Percentiles rank a stretch among this genome's conserved stretches.
These are phyloP conservation scores for Cystofilobasidium macerans DNA, from an alignment of 768 basidiomycete genomes.

Conservation along the genomic window DNA sequence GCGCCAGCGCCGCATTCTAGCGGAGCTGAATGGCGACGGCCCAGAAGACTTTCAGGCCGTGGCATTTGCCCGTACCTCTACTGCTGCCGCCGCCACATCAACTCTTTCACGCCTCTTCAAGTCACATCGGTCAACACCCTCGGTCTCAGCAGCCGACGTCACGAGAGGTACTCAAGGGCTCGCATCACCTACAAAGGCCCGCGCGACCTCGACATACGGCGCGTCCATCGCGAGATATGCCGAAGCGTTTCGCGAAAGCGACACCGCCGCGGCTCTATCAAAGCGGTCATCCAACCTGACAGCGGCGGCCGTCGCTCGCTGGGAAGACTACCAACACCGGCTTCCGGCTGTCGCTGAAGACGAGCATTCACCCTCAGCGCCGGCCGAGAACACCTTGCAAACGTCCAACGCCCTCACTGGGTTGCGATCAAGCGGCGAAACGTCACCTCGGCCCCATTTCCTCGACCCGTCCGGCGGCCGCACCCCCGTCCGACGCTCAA, in stretches of 20 bases:
- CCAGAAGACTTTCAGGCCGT: conserved; percentile 18
- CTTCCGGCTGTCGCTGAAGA: neutral
- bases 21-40: conserved; percentile 25
- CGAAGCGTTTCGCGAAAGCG: conserved; percentile 18
- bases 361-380: neutral
- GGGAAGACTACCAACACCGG: conserved; percentile 8
- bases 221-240: conserved; percentile 9
- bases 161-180: too few species aligned
- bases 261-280: conserved; percentile 21
- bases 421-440: too few species aligned
- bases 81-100: neutral
- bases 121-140: neutral
- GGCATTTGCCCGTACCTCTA: neutral
- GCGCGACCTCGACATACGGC: neutral
- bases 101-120: neutral
- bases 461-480: neutral
- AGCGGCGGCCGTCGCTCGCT: conserved; percentile 1
- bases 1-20: conserved; percentile 19
- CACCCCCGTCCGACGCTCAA: neutral
- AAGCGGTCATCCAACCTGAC: conserved; percentile 25
- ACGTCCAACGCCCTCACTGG: neutral
- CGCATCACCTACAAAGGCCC: too few species aligned
- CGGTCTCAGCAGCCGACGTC: neutral
- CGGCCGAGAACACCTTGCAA: neutral
- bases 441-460: conserved; percentile 12